phyloP scores from a whole-genome alignment of 2,329 filamentous ascomycete genomes.

The Grosmannia clavigera region DNA sequence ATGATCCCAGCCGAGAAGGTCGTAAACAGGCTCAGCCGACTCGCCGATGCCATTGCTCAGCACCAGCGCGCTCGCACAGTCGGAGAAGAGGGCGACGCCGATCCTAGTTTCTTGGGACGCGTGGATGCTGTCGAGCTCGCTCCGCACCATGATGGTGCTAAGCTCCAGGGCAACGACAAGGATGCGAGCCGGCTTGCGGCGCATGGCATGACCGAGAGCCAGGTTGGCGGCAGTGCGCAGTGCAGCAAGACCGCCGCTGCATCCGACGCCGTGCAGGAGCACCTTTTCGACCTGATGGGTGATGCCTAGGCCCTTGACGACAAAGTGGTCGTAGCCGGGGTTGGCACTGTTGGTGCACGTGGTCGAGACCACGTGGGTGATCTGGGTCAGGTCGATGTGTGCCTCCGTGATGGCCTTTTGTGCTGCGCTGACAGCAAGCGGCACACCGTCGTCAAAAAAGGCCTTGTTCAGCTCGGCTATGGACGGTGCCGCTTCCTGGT shows the following conservation, averaged over 20 bases:
- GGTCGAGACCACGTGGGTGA: conserved; percentile 56
- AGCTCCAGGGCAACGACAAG: conserved; percentile 54
- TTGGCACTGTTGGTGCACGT: conserved; percentile 60
- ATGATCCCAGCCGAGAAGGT: conserved; percentile 54
- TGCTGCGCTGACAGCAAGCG: conserved; percentile 42
- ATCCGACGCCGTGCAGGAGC: conserved; percentile 54
- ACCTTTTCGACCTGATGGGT: conserved; percentile 49
- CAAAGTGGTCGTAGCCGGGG: conserved; percentile 55
- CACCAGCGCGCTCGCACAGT: conserved; percentile 54
- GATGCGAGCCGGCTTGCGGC: conserved; percentile 47
- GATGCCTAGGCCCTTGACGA: conserved; percentile 46
- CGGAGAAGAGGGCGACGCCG: conserved; percentile 54
- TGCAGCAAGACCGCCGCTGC: conserved; percentile 49
- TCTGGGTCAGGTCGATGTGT: conserved; percentile 33
- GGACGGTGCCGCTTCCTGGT: conserved; percentile 38
- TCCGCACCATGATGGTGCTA: conserved; percentile 47
- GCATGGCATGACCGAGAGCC: conserved; percentile 47
- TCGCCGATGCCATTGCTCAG: conserved; percentile 50
- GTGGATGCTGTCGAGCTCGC: conserved; percentile 52
- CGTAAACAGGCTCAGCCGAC: conserved; percentile 30
- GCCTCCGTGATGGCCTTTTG: conserved; percentile 44
- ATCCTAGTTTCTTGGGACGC: conserved; percentile 49
- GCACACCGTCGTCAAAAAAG: conserved; percentile 45
- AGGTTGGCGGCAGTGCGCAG: conserved; percentile 54
- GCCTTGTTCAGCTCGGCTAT: conserved; percentile 41